Conservation (phyloP, 2,329 filamentous ascomycete genomes). For the Eutypa lata region DNA sequence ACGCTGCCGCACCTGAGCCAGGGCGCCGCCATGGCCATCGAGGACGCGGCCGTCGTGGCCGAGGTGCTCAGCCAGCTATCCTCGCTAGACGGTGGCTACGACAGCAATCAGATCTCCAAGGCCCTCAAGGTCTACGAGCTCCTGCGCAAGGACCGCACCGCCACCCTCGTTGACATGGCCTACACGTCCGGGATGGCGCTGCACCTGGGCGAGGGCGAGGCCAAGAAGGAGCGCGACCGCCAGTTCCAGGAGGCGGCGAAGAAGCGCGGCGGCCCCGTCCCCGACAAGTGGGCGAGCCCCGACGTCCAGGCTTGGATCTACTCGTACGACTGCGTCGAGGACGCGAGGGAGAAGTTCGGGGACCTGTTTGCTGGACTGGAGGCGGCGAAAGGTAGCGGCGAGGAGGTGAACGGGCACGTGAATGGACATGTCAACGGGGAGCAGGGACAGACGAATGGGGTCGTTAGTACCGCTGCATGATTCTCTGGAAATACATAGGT, state of each 20-base stretch:
- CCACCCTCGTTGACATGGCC: slow-evolving; percentile 51
- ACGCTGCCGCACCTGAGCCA: slow-evolving; percentile 66
- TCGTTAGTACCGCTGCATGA: neutral
- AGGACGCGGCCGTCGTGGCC: slow-evolving; percentile 61
- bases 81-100: slow-evolving; percentile 22
- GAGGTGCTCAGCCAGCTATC: slow-evolving; percentile 42
- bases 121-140: slow-evolving; percentile 53
- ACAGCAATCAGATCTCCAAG: slow-evolving; percentile 40
- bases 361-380: slow-evolving; percentile 37
- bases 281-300: slow-evolving; percentile 69
- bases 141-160: slow-evolving; percentile 53
- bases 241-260: slow-evolving; percentile 52
- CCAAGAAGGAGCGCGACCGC: slow-evolving; percentile 56
- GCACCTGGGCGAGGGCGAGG: slow-evolving; percentile 56
- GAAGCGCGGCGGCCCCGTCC: slow-evolving; percentile 46
- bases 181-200: slow-evolving; percentile 50
- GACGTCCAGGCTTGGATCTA: slow-evolving; percentile 67
- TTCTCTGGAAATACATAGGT: too few relatives aligned
- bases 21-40: slow-evolving; percentile 66
- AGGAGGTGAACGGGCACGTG: slow-evolving; percentile 4
- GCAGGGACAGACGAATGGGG: slow-evolving; percentile 9
- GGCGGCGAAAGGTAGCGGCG: slow-evolving; percentile 6
- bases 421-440: slow-evolving; percentile 5
- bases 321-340: slow-evolving; percentile 57
- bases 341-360: slow-evolving; percentile 51